Conservation (phyloP, 148 eudicot genomes). For the Chenopodium suecicum region DNA sequence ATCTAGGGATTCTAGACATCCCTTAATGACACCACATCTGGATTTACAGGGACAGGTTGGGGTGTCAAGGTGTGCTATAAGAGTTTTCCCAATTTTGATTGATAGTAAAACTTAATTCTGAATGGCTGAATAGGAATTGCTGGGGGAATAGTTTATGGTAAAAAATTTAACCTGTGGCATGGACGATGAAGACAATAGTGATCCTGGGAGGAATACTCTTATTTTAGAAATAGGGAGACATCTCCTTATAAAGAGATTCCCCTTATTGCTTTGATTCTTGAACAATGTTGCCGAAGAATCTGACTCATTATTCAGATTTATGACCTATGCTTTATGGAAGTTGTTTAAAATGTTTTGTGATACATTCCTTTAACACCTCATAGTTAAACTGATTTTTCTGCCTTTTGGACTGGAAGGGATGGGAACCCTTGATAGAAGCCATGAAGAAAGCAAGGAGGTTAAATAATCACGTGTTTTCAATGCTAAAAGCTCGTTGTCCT, state of each 20-base stretch:
- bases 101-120: background rate
- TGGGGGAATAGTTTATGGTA: background rate
- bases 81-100: background rate
- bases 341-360: background rate
- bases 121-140: background rate
- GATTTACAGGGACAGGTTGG: background rate
- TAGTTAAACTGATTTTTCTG: conserved; percentile 4
- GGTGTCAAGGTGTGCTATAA: background rate
- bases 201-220: background rate
- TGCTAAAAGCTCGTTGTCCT: conserved; percentile 97
- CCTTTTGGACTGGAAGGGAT: conserved; percentile 47
- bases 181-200: background rate
- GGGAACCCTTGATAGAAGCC: conserved; percentile 78
- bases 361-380: background rate
- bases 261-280: background rate
- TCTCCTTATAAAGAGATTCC: too few species aligned
- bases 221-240: background rate
- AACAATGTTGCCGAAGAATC: background rate
- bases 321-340: background rate
- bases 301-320: background rate
- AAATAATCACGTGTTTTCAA: conserved; percentile 93
- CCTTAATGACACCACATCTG: background rate
- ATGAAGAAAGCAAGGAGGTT: conserved; percentile 97
- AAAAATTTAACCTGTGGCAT: background rate
- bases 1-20: background rate